A percentile compares a stretch with the other conserved stretches of the same genome.
Conservation (phyloP, 129 eudicot species). For the Pulicaria dysenterica region DNA sequence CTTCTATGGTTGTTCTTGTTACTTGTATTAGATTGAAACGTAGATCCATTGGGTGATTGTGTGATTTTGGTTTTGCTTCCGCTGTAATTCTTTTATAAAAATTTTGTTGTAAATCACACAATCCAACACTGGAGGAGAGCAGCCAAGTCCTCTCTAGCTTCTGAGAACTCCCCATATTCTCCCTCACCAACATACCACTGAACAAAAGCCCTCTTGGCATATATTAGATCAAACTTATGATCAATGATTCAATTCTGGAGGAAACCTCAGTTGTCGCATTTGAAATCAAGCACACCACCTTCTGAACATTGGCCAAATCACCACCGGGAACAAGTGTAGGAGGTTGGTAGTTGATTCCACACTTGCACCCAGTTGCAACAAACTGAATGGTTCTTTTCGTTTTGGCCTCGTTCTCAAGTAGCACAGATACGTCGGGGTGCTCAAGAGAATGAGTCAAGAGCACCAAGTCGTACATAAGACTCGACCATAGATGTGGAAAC, state of each 20-base stretch:
- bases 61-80: too few species aligned
- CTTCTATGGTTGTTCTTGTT: too few species aligned
- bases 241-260: conserved; percentile 80
- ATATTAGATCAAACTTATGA: conserved; percentile 79
- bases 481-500: conserved; percentile 79
- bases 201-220: conserved; percentile 71
- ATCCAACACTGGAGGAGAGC: too few species aligned
- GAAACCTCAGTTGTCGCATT: conserved; percentile 91
- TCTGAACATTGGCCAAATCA: conserved; percentile 75
- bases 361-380: conserved; percentile 84
- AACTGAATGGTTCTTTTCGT: conserved; percentile 78
- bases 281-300: conserved; percentile 77
- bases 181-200: conserved; percentile 91
- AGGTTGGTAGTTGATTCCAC: conserved; percentile 77
- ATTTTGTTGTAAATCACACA: too few species aligned
- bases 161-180: conserved; percentile 80
- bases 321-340: conserved; percentile 88
- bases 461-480: conserved; percentile 75
- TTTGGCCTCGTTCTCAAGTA: conserved; percentile 69
- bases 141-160: conserved; percentile 82
- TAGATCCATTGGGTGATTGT: too few species aligned
- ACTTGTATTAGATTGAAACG: too few species aligned
- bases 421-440: conserved; percentile 74
- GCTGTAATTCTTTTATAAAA: too few species aligned
- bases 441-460: conserved; percentile 78